These are phyloP conservation scores for Dothiorella sarmentorum DNA, from an alignment of 2,329 filamentous ascomycete genomes.

Conservation along the genomic window DNA sequence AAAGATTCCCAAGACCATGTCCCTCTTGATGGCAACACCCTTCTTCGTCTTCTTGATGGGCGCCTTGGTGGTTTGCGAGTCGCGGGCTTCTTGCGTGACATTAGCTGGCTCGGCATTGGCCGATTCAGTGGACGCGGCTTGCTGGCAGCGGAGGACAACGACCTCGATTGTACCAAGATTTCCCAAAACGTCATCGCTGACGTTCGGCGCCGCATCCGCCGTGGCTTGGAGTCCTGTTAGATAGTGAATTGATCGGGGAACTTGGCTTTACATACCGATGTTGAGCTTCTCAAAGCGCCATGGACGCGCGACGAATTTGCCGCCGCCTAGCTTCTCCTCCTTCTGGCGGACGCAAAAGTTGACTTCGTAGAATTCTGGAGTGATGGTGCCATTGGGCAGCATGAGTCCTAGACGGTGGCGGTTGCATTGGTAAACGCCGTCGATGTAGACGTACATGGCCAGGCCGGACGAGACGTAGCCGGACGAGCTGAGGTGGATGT, in stretches of 20 bases:
- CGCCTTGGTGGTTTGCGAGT: neutral
- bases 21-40: neutral
- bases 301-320: constrained; percentile 48
- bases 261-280: constrained; percentile 37
- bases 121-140: neutral
- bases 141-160: constrained; percentile 43
- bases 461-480: constrained; percentile 53
- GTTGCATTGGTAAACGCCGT: constrained; percentile 57
- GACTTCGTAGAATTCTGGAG: constrained; percentile 33
- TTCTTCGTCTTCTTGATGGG: neutral
- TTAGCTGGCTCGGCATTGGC: no score
- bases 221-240: constrained; percentile 6
- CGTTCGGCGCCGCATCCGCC: constrained; percentile 35
- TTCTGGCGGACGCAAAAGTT: constrained; percentile 53
- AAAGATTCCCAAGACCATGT: neutral
- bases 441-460: constrained; percentile 55
- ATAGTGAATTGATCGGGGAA: neutral
- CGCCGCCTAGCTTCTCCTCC: constrained; percentile 47
- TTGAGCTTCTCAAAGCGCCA: constrained; percentile 54
- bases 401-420: constrained; percentile 48
- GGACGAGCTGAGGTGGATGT: constrained; percentile 46
- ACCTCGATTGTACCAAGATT: constrained; percentile 49
- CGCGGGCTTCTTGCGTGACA: neutral
- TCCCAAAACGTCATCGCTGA: constrained; percentile 29
- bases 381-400: constrained; percentile 25